phyloP scores from a whole-genome alignment of 495 filamentous ascomycete species.

The Talaromyces borbonicus region DNA sequence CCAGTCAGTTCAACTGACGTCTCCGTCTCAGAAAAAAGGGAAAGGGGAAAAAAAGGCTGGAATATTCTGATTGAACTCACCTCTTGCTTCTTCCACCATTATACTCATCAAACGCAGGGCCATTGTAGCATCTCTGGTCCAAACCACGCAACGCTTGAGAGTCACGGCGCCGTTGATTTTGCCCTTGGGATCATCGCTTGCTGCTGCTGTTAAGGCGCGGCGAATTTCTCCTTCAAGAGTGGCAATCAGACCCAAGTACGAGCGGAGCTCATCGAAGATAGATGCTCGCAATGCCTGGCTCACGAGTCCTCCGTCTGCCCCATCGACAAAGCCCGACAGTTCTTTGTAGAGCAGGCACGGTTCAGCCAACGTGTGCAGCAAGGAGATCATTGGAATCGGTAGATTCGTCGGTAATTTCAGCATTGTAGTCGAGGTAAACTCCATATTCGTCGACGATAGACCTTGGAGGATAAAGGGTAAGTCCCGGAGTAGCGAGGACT shows the following conservation, averaged over 20 bases:
- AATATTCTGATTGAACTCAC: too few species aligned
- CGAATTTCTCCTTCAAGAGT: conserved; percentile 92
- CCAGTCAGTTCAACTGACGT: too few species aligned
- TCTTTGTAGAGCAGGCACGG: conserved; percentile 82
- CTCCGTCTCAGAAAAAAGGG: too few species aligned
- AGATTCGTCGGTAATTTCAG: conserved; percentile 68
- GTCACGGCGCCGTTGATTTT: conserved; percentile 88
- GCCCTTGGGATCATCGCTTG: conserved; percentile 55
- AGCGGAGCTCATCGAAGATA: conserved; percentile 71
- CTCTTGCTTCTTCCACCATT: conserved; percentile 83
- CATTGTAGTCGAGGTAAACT: conserved; percentile 54
- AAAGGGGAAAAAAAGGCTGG: too few species aligned
- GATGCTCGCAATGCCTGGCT: conserved; percentile 90
- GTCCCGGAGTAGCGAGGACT: conserved; percentile 74
- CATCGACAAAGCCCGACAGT: conserved; percentile 70
- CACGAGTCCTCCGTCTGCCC: conserved; percentile 60
- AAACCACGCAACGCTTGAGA: conserved; percentile 89
- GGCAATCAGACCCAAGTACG: conserved; percentile 87
- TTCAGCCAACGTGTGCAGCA: conserved; percentile 85
- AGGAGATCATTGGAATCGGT: conserved; percentile 73
- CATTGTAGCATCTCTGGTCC: conserved; percentile 97
- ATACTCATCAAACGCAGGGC: conserved; percentile 87
- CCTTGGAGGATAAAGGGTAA: conserved; percentile 93
- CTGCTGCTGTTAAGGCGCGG: conserved; percentile 54
- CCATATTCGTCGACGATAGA: conserved; percentile 73